Base-by-base conservation (phyloP, 352 stramenopile species). In the Phytopythium kandeliae region DNA sequence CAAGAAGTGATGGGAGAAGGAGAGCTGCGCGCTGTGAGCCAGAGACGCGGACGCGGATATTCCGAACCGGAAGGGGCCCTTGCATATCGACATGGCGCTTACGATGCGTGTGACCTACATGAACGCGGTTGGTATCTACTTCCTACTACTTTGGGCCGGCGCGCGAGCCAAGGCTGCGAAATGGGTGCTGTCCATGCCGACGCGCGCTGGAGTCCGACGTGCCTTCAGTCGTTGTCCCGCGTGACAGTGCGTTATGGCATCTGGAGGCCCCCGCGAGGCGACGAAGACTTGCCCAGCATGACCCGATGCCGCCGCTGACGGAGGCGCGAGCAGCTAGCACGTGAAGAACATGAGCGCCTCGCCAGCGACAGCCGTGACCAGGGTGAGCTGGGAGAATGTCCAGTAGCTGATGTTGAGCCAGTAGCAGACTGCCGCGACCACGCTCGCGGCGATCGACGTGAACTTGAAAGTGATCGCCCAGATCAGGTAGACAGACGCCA, bases 311-410 rank as follows among this genome's bases (percentile, higher is more conserved):
- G 12, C 13, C 40, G 21, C 11, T 12, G 22, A 5, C 22, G 40
- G 22, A n/a, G 22, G 22, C 21, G 1, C 12, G 13, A 24, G 25
- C 16, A 31, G 17, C 70, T 81, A 90, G 59, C 79, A 90, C 42
- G 79, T 88, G 67, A 87, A 79, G 60, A 80, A 90, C 79, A 90
- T 88, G 67, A 86, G 62, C 36, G 58, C 64, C 60, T 90, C 79
- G 22, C 82, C 64, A 25, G 53, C 77, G 25, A 87, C 25, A 9
- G 66, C 68, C 40, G 73, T 57, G 40, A 85, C 42, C 44, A 85
- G 49, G 44, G 64, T 69, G 30, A 88, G 69, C 53, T 84, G 53
- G 46, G 67, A 58, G 67, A 83, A 84, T 45, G 72, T 87, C 65
- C 62, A 75, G 54, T 71, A 81, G 55, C 70, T 82, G 43, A 90